Evolutionary conservation across 306 rosid genomes (phyloP).

Genomic region (Trifolium repens): DNA sequence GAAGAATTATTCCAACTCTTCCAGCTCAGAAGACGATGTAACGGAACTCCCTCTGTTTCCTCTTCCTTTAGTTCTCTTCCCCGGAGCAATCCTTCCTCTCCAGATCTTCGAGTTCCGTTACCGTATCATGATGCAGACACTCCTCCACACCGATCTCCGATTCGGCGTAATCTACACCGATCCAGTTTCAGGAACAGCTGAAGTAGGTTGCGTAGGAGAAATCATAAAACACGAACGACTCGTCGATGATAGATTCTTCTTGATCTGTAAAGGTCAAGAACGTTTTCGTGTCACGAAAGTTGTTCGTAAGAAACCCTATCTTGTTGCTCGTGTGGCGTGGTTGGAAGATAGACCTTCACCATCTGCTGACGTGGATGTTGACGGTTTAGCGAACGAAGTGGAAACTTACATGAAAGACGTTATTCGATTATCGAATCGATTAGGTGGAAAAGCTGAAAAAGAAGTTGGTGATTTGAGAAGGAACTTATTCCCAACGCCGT

Average conservation of each 20-base stretch:
- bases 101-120: conserved; percentile 99
- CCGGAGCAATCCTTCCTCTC: conserved; percentile 90
- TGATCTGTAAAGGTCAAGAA: conserved; percentile 95
- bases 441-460: conserved; percentile 94
- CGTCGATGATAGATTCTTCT: conserved; percentile 91
- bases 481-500: conserved; percentile 91
- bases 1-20: conserved; percentile 72
- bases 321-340: conserved; percentile 89
- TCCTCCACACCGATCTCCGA: conserved; percentile 95
- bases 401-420: conserved; percentile 93
- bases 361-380: conserved; percentile 71
- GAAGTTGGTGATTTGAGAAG: conserved; percentile 88
- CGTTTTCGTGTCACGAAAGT: conserved; percentile 77
- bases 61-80: conserved; percentile 87
- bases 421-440: conserved; percentile 82
- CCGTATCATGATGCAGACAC: conserved; percentile 99
- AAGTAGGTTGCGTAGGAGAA: conserved; percentile 95
- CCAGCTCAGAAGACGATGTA: conserved; percentile 71
- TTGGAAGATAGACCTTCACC: conserved; percentile 91
- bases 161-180: conserved; percentile 90
- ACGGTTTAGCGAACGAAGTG: conserved; percentile 73
- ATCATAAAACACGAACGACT: conserved; percentile 96
- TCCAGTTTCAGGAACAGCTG: conserved; percentile 76
- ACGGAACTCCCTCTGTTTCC: conserved; percentile 96
- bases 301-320: conserved; percentile 87